Base-by-base conservation (phyloP, 352 stramenopile genomes). In the Globisporangium alternatum region DNA sequence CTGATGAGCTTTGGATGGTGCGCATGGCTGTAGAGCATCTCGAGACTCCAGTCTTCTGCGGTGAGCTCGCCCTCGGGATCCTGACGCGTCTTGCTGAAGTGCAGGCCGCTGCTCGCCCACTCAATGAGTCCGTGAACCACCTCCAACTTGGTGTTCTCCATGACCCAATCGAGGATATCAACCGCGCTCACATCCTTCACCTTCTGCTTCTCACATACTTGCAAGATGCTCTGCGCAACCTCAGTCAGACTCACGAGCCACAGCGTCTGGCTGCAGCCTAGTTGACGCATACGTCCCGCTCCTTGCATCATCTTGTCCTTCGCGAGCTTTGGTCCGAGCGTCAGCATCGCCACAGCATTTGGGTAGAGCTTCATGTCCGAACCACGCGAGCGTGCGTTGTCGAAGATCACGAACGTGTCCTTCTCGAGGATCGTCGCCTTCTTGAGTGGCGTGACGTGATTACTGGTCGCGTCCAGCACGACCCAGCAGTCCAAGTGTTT, bases 271-370 rank as follows among this genome's bases (percentile, higher is more conserved):
- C 76, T 49, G 0, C 70, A 76, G 12, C 82, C 87, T 0, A 98
- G 78, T 51, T 92, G 83, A 2, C 91, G 72, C 75, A 97, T 84
- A 0, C 92, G 82, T 7, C 90, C 91, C 1, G 88, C 89, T n/a
- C 88, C 91, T 69, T 98, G 92, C 90, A 97, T 97, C 3, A 98
- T 60, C 56, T 97, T 98, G 66, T 97, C 93, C 56, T 97, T 98
- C 0, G 83, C 90, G 22, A 97, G 75, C 21, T 83, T 85, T 7
- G 89, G 87, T 0, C 88, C 90, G 0, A 98, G 70, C 2, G 91
- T 97, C 22, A 97, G 54, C 54, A 97, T 58, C 12, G 88, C 91
- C 5, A 88, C 59, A 4, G 86, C 85, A 9, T 93, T 48, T 17
- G 62, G n/a, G 17, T 69, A 60, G 3, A 98, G 66, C 66, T 97